Percentiles rank a stretch among this genome's conserved stretches.
Conservation (phyloP, 805 yeast species). For the Zygosaccharomyces lentus region DNA sequence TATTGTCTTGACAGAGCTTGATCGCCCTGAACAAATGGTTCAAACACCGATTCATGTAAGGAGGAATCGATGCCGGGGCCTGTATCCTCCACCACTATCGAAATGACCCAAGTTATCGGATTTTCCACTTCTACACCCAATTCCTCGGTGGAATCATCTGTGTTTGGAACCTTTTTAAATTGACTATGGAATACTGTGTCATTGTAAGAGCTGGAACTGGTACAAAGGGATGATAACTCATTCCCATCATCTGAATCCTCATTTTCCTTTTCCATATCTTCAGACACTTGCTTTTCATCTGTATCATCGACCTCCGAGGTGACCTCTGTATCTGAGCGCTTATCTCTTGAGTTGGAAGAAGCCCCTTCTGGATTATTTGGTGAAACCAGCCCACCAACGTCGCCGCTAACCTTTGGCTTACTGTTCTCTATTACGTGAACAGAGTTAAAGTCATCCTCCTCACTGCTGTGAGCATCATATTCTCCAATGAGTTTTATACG, state of each 20-base stretch:
- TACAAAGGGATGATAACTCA: conserved; percentile 18
- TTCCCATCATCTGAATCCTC: conserved; percentile 13
- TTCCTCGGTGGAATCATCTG: conserved; percentile 23
- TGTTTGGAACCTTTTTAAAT: conserved; percentile 30
- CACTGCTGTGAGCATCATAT: conserved; percentile 54
- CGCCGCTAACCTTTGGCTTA: conserved; percentile 14
- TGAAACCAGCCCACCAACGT: neutral
- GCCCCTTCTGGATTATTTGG: neutral
- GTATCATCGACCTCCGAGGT: conserved; percentile 10
- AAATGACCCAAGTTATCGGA: conserved; percentile 38
- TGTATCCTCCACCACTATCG: conserved; percentile 74
- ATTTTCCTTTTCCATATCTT: conserved; percentile 7
- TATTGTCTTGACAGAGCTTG: conserved; percentile 85
- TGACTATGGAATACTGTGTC: conserved; percentile 43
- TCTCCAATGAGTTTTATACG: conserved; percentile 61
- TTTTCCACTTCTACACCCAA: conserved; percentile 23
- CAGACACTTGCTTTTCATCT: conserved; percentile 3
- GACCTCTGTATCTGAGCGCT: conserved; percentile 3
- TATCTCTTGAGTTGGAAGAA: conserved; percentile 1
- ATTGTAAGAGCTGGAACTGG: conserved; percentile 39
- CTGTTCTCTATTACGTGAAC: conserved; percentile 42
- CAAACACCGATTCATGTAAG: conserved; percentile 80
- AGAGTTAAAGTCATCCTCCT: conserved; percentile 37
- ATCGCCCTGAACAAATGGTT: conserved; percentile 96
- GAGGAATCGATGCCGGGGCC: conserved; percentile 92